phyloP scores from a whole-genome alignment of 1,139 yeast genomes.

The Hyphopichia burtonii region DNA sequence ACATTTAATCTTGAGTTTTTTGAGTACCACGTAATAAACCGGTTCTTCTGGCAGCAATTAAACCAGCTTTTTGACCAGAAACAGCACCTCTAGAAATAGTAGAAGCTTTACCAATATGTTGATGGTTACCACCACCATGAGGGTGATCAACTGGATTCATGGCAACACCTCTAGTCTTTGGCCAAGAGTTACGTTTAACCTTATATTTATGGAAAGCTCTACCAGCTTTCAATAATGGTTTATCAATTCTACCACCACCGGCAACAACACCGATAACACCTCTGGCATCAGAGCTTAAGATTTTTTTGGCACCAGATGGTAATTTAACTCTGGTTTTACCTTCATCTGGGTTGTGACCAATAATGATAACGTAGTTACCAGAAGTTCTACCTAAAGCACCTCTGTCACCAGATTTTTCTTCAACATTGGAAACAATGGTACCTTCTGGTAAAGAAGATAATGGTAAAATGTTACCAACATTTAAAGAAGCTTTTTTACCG shows the following conservation, averaged over 20 bases:
- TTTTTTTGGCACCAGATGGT: constrained; percentile 98
- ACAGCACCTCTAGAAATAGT: constrained; percentile 96
- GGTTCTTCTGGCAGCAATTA: constrained; percentile 98
- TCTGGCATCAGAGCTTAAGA: constrained; percentile 93
- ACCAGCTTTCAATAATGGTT: constrained; percentile 99
- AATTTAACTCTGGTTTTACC: constrained; percentile 98
- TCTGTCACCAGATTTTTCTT: constrained; percentile 99
- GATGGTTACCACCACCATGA: constrained; percentile 99
- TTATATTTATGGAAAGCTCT: constrained; percentile 99
- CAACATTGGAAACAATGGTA: constrained; percentile 97
- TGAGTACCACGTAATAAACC: constrained; percentile 98
- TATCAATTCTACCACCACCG: constrained; percentile 99
- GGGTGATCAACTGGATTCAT: constrained; percentile 98
- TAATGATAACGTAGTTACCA: constrained; percentile 98
- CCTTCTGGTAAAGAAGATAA: constrained; percentile 98
- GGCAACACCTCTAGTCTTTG: constrained; percentile 98
- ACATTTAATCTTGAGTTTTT: constrained; percentile 64
- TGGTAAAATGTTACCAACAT: constrained; percentile 97
- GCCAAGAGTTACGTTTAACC: constrained; percentile 97
- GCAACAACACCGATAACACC: constrained; percentile 99
- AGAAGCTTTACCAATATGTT: constrained; percentile 98
- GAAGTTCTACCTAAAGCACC: constrained; percentile 99
- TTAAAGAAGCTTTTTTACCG: constrained; percentile 97
- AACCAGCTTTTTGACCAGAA: constrained; percentile 99
- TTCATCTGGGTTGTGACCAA: constrained; percentile 99